Evolutionary conservation across 1,284 basidiomycete species (phyloP).

Genomic region (Cutaneotrichosporon cyanovorans): DNA sequence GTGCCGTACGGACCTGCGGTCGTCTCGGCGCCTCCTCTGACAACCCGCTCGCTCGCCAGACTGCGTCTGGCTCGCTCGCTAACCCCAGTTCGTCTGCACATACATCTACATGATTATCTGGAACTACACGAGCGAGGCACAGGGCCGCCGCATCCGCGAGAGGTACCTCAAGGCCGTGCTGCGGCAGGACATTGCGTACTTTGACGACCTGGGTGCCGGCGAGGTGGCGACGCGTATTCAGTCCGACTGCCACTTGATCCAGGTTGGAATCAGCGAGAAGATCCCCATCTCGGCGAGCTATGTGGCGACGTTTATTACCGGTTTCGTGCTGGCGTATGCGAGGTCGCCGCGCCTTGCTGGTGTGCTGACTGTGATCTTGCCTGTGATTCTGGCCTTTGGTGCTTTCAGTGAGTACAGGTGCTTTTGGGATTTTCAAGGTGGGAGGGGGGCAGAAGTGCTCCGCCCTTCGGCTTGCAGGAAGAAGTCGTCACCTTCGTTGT

Average conservation of each 20-base stretch:
- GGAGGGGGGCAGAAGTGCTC: too few species aligned
- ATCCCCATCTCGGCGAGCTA: constrained; percentile 52
- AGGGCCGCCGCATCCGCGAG: constrained; percentile 63
- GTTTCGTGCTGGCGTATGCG: constrained; percentile 56
- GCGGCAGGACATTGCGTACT: constrained; percentile 67
- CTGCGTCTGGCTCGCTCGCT: neutral
- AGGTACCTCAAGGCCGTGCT: constrained; percentile 46
- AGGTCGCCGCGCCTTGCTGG: constrained; percentile 78
- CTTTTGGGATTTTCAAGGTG: too few species aligned
- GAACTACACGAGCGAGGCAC: constrained; percentile 80
- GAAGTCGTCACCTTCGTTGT: too few species aligned
- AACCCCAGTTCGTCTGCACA: constrained; percentile 39
- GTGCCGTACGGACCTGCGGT: too few species aligned
- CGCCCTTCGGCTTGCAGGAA: too few species aligned
- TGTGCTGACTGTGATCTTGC: constrained; percentile 79
- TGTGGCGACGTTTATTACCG: constrained; percentile 57
- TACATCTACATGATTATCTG: constrained; percentile 72
- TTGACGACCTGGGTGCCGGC: constrained; percentile 86
- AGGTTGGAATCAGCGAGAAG: constrained; percentile 84
- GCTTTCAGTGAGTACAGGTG: constrained; percentile 22
- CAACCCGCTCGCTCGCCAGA: too few species aligned
- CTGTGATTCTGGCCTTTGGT: constrained; percentile 73
- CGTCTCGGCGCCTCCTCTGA: too few species aligned
- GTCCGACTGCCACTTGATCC: constrained; percentile 62
- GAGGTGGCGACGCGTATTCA: constrained; percentile 94